Evolutionary conservation across 345 rosid genomes (phyloP).

Genomic region (Firmiana major): DNA sequence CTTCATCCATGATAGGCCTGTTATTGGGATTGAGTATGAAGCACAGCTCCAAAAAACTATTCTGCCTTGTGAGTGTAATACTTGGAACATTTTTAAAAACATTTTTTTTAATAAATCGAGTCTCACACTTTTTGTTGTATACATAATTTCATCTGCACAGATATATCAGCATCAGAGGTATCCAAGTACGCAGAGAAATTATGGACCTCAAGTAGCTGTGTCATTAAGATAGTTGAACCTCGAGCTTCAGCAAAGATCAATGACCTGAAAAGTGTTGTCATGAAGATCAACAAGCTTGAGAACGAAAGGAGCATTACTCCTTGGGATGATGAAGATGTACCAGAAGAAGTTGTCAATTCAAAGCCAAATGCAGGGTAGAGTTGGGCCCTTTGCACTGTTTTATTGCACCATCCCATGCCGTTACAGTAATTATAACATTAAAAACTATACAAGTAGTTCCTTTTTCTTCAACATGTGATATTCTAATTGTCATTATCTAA

Average conservation of each 20-base stretch:
- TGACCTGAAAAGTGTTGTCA: conserved; percentile 50
- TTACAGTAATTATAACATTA: background rate
- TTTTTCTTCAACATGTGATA: background rate
- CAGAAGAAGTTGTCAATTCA: conserved; percentile 69
- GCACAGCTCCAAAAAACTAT: conserved; percentile 88
- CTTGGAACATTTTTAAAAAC: conserved; percentile 5
- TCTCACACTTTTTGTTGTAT: conserved; percentile 4
- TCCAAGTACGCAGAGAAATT: conserved; percentile 75
- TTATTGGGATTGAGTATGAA: conserved; percentile 80
- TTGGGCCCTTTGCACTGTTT: conserved; percentile 16
- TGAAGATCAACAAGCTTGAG: conserved; percentile 58
- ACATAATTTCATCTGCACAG: conserved; percentile 33
- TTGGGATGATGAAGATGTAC: conserved; percentile 84
- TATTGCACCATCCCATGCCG: background rate
- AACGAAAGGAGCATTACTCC: conserved; percentile 55
- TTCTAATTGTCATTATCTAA: background rate
- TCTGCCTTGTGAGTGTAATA: conserved; percentile 68
- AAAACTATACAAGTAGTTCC: background rate
- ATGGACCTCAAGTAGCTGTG: conserved; percentile 66
- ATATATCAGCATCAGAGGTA: conserved; percentile 72
- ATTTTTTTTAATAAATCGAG: conserved; percentile 17
- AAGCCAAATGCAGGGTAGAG: conserved; percentile 79
- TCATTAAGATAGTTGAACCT: conserved; percentile 82
- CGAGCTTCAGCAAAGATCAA: conserved; percentile 59
- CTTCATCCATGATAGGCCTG: conserved; percentile 79